Evolutionary conservation across 2,329 filamentous ascomycete genomes (phyloP).

Genomic region (Incumbomyces delicatus): DNA sequence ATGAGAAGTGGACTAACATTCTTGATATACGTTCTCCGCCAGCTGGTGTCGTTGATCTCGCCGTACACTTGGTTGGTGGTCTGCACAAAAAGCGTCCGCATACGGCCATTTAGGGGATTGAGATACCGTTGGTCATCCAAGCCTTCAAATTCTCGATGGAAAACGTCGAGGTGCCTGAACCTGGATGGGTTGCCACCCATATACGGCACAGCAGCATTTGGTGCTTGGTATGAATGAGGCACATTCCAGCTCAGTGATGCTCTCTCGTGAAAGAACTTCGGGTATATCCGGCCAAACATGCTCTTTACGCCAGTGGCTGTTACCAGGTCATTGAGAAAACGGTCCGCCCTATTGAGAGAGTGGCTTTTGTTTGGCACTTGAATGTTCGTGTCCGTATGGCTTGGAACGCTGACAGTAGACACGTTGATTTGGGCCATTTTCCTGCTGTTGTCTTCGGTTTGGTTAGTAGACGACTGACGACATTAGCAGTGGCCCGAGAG

Average conservation of each 20-base stretch:
- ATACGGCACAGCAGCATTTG: conserved; percentile 6
- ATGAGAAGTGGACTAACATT: conserved; percentile 12
- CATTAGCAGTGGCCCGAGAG: no score
- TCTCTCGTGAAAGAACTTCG: conserved; percentile 9
- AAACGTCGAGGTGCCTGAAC: conserved; percentile 10
- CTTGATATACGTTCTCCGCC: conserved; percentile 11
- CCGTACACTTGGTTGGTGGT: conserved; percentile 9
- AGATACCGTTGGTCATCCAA: conserved; percentile 10
- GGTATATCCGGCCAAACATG: conserved; percentile 6
- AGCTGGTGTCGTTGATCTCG: conserved; percentile 7
- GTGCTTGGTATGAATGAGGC: conserved; percentile 10
- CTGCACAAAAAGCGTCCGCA: conserved; percentile 10
- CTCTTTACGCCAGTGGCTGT: conserved; percentile 2
- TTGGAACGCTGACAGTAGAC: no score
- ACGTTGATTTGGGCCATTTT: no score
- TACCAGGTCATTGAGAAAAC: conserved; percentile 6
- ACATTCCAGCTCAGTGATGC: conserved; percentile 7
- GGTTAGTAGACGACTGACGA: no score
- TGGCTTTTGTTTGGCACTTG: conserved; percentile 3
- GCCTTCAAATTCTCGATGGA: conserved; percentile 6
- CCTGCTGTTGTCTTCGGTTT: no score
- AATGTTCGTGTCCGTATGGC: no score
- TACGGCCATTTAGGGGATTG: conserved; percentile 7
- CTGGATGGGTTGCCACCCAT: not conserved
- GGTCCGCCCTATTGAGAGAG: conserved; percentile 5